Percentiles rank a stretch among this genome's conserved stretches.
Conservation (phyloP, 805 yeast genomes). For the Ogataea paraovalis region DNA sequence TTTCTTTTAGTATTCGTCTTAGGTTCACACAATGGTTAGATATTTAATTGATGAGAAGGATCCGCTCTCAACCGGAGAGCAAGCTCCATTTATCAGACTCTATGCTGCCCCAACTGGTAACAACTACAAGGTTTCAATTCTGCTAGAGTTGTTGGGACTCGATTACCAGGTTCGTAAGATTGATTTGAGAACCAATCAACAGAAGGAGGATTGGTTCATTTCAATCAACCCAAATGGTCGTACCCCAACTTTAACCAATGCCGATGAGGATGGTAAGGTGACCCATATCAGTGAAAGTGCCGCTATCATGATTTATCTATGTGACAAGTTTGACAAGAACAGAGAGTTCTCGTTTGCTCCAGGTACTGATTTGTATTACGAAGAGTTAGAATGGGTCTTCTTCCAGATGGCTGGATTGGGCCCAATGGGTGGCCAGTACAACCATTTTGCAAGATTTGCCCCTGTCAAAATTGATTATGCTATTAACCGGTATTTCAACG, state of each 20-base stretch:
- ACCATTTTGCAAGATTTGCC: constrained; percentile 43
- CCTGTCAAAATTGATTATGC: constrained; percentile 52
- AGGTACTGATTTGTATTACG: constrained; percentile 44
- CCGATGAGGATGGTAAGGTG: constrained; percentile 36
- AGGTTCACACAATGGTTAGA: constrained; percentile 25
- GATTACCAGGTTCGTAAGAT: constrained; percentile 39
- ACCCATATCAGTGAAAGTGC: constrained; percentile 54
- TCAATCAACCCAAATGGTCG: constrained; percentile 60
- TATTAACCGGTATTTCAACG: constrained; percentile 46
- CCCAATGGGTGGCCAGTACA: constrained; percentile 62
- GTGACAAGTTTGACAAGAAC: constrained; percentile 57
- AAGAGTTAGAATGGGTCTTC: constrained; percentile 47
- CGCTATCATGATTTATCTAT: constrained; percentile 56
- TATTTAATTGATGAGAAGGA: constrained; percentile 32
- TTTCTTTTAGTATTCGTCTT: background rate
- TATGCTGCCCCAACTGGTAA: constrained; percentile 44
- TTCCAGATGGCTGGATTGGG: constrained; percentile 60
- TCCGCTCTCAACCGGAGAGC: constrained; percentile 29
- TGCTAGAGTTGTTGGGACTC: constrained; percentile 39
- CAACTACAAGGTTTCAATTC: constrained; percentile 39
- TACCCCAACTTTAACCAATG: constrained; percentile 51
- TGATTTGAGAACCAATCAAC: constrained; percentile 40
- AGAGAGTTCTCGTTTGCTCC: constrained; percentile 39
- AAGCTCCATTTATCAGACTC: constrained; percentile 41
- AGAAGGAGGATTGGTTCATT: constrained; percentile 55